phyloP scores from a whole-genome alignment of 805 yeast species.

The Jamesozyma lodderae region DNA sequence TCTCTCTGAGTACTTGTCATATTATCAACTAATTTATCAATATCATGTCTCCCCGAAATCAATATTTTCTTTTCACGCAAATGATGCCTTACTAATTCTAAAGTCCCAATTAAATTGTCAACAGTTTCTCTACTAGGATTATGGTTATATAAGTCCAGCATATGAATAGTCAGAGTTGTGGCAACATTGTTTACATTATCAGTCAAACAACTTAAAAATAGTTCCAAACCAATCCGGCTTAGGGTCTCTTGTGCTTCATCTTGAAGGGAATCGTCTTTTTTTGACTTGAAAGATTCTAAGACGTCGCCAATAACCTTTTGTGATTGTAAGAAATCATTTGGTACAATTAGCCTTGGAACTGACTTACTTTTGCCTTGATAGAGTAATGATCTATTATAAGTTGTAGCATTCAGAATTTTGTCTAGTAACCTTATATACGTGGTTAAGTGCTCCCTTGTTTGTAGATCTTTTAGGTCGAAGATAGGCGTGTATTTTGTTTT shows the following conservation, averaged over 20 bases:
- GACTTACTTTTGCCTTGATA: constrained; percentile 20
- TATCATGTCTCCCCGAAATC: constrained; percentile 7
- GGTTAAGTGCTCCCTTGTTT: neutral
- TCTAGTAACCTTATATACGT: constrained; percentile 13
- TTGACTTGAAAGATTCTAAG: constrained; percentile 13
- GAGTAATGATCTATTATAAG: constrained; percentile 18
- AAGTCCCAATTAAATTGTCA: no score
- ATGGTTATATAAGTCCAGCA: constrained; percentile 14
- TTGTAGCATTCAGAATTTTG: constrained; percentile 13
- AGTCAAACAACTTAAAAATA: constrained; percentile 18
- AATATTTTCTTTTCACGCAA: constrained; percentile 12
- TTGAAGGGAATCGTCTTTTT: neutral
- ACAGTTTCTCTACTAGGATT: constrained; percentile 13
- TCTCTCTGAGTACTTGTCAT: constrained; percentile 10
- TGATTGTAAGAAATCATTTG: constrained; percentile 14
- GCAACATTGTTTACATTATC: constrained; percentile 15
- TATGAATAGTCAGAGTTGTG: constrained; percentile 12
- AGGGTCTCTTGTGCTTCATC: neutral
- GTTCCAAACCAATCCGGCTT: constrained; percentile 16
- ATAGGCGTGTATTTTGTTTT: constrained; percentile 2
- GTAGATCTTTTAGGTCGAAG: neutral
- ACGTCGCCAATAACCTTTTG: constrained; percentile 17
- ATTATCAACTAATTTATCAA: constrained; percentile 16
- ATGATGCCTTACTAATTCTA: constrained; percentile 8
- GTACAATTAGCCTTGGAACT: constrained; percentile 17